A percentile compares a stretch with the other conserved stretches of the same genome.
Evolutionary conservation across 2,329 filamentous ascomycete species (phyloP).

Genomic region (Microcyclosporella mali): DNA sequence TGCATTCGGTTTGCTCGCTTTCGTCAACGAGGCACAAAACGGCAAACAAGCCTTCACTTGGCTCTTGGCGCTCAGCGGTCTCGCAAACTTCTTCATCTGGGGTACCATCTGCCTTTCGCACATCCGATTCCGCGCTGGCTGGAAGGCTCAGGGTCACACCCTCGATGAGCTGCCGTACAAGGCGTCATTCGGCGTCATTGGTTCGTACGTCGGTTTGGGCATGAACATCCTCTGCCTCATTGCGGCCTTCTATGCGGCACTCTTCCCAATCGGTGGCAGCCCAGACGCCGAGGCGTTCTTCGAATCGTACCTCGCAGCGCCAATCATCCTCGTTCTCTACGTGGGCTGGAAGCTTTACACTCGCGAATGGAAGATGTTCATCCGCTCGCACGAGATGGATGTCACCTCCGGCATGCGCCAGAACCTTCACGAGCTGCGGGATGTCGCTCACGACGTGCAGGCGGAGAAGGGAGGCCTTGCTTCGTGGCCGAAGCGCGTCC

Average conservation of each 20-base stretch:
- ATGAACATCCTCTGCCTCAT: slow-evolving; percentile 36
- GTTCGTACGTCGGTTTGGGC: slow-evolving; percentile 36
- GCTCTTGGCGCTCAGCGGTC: slow-evolving; percentile 66
- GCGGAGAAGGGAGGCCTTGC: too few species aligned
- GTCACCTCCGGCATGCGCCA: too few species aligned
- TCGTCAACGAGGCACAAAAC: slow-evolving; percentile 57
- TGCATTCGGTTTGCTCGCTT: slow-evolving; percentile 65
- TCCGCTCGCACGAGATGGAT: too few species aligned
- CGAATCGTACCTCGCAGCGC: slow-evolving; percentile 26
- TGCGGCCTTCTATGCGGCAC: slow-evolving; percentile 38
- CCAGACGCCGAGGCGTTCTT: slow-evolving; percentile 24
- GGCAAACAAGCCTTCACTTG: slow-evolving; percentile 64
- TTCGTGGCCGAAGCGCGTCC: too few species aligned
- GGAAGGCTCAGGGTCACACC: slow-evolving; percentile 37
- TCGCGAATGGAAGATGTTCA: too few species aligned
- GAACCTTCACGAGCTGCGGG: too few species aligned
- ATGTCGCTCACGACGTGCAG: too few species aligned
- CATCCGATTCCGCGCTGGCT: slow-evolving; percentile 78
- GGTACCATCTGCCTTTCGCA: slow-evolving; percentile 77
- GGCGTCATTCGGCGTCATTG: slow-evolving; percentile 36
- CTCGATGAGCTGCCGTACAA: slow-evolving; percentile 43
- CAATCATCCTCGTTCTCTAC: slow-evolving; percentile 27
- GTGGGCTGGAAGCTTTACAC: slow-evolving; percentile 27
- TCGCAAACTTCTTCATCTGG: slow-evolving; percentile 72
- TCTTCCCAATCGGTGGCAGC: slow-evolving; percentile 19